Conservation (phyloP, 1,284 basidiomycete genomes). For the Apiotrichum porosum region DNA sequence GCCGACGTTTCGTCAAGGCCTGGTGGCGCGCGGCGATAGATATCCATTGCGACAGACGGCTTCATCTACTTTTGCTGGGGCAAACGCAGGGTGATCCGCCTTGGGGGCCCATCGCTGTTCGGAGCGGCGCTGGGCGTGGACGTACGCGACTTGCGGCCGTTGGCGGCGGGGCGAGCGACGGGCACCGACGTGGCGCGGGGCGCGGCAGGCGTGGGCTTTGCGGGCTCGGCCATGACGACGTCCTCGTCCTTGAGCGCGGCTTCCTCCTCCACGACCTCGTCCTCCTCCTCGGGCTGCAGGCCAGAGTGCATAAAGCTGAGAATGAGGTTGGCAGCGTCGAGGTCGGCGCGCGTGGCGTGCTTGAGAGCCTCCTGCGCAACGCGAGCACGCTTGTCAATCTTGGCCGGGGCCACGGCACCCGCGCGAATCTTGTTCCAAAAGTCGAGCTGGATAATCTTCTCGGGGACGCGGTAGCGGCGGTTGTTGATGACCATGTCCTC, state of each 20-base stretch:
- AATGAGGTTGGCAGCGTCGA: constrained; percentile 30
- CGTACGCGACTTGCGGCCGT: background rate
- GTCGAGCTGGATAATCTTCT: constrained; percentile 83
- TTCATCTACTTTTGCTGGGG: no score
- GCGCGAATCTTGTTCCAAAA: constrained; percentile 79
- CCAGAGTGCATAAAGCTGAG: constrained; percentile 9
- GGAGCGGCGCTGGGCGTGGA: background rate
- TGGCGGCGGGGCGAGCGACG: background rate
- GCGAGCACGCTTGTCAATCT: constrained; percentile 2
- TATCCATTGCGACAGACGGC: no score
- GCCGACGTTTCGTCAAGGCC: no score
- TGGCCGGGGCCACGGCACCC: constrained; percentile 9
- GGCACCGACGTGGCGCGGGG: no score
- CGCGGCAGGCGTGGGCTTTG: no score
- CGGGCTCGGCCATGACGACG: no score
- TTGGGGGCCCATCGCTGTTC: no score
- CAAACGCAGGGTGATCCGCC: no score
- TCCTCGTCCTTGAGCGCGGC: no score
- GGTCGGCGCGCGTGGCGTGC: constrained; percentile 21
- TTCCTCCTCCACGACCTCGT: no score
- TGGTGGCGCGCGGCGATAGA: no score
- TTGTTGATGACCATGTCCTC: constrained; percentile 54
- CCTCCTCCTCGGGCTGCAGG: no score
- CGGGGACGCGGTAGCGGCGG: constrained; percentile 86
- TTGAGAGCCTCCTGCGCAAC: constrained; percentile 2